A percentile compares a stretch with the other conserved stretches of the same genome.
These are phyloP conservation scores for Quercus suber DNA, from an alignment of 306 rosid species.

Conservation along the genomic window DNA sequence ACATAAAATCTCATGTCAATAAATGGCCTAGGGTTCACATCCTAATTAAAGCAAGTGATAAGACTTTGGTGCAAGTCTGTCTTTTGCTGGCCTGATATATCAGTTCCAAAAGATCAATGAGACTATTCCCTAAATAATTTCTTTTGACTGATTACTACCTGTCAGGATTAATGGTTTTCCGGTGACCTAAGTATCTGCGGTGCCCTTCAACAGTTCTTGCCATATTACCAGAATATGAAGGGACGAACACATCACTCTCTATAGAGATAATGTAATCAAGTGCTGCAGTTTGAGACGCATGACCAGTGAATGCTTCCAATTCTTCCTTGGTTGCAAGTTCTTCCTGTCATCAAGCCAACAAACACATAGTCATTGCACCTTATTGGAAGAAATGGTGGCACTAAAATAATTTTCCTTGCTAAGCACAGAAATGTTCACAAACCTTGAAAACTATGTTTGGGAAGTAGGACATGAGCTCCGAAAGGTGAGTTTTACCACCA, in stretches of 20 bases:
- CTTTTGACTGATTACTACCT: constrained; percentile 43
- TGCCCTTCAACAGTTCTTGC: constrained; percentile 97
- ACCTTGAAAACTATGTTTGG: constrained; percentile 77
- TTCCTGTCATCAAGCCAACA: constrained; percentile 60
- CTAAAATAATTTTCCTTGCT: constrained; percentile 18
- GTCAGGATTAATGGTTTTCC: constrained; percentile 82
- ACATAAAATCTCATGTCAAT: not conserved
- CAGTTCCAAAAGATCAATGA: not conserved
- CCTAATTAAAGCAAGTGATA: constrained; percentile 3
- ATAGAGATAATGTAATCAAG: constrained; percentile 85
- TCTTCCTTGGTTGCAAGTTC: constrained; percentile 73
- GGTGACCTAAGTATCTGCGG: constrained; percentile 85
- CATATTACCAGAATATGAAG: constrained; percentile 92
- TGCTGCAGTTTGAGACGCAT: constrained; percentile 91
- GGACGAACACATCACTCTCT: constrained; percentile 86
- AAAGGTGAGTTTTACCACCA: constrained; percentile 72
- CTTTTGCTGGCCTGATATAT: not conserved
- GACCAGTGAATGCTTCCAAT: constrained; percentile 66
- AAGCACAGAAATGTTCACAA: constrained; percentile 18
- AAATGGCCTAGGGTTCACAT: not conserved
- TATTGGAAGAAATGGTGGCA: constrained; percentile 18
- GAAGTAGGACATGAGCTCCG: constrained; percentile 73
- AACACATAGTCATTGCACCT: constrained; percentile 22
- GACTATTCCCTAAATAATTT: constrained; percentile 4
- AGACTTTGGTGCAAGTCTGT: not conserved